Evolutionary conservation across 345 rosid genomes (phyloP).

Genomic region (Kernera saxatilis): DNA sequence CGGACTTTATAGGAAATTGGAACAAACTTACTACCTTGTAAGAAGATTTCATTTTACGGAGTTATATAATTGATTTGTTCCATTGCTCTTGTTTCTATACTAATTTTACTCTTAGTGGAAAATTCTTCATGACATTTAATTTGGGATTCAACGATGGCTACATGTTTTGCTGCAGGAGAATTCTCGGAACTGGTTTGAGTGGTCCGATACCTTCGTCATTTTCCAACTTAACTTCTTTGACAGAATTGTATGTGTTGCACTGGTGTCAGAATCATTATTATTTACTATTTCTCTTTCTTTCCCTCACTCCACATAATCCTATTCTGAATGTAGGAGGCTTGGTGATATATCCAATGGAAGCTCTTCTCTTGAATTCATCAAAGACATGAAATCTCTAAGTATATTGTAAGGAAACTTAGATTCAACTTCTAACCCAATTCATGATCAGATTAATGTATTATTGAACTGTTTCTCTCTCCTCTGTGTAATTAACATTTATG

Average conservation of each 20-base stretch:
- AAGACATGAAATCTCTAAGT: slow-evolving; percentile 41
- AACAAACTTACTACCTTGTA: slow-evolving; percentile 42
- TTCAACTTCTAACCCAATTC: background rate
- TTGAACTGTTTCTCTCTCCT: background rate
- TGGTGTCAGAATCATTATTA: background rate
- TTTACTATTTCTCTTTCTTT: background rate
- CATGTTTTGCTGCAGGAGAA: slow-evolving; percentile 38
- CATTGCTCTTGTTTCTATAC: background rate
- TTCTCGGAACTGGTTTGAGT: slow-evolving; percentile 48
- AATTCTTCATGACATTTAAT: background rate
- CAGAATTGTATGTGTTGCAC: slow-evolving; percentile 49
- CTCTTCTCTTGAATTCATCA: slow-evolving; percentile 49
- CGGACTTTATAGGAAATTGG: slow-evolving; percentile 53
- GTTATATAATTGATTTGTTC: background rate
- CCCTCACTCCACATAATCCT: background rate
- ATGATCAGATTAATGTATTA: background rate
- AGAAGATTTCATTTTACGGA: slow-evolving; percentile 12
- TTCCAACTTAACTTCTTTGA: slow-evolving; percentile 43
- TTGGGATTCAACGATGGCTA: background rate
- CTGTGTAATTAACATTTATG: background rate
- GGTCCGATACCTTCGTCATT: slow-evolving; percentile 66
- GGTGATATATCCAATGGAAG: slow-evolving; percentile 54
- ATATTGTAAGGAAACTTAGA: slow-evolving; percentile 40
- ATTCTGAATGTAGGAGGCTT: slow-evolving; percentile 45
- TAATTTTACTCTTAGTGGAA: background rate